A percentile compares a stretch with the other conserved stretches of the same genome.
Evolutionary conservation across 257 asterid species (phyloP).

Genomic region (Solanum verrucosum): DNA sequence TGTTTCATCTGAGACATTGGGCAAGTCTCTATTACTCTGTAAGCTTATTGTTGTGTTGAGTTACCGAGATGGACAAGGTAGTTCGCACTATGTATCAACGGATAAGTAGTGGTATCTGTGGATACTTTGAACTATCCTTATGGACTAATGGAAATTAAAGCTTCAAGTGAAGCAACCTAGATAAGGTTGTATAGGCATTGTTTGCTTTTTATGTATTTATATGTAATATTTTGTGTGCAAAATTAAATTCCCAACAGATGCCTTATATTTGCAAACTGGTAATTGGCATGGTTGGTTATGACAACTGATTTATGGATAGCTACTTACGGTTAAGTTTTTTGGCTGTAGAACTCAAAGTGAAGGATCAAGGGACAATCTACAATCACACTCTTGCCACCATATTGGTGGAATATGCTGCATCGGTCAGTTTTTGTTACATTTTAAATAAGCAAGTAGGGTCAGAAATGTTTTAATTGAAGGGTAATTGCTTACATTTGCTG

Average conservation of each 20-base stretch:
- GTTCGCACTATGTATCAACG: not conserved
- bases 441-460: not conserved
- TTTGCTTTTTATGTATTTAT: not conserved
- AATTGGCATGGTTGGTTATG: not conserved
- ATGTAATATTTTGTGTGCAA: not conserved
- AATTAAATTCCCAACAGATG: not conserved
- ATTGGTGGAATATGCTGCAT: constrained; percentile 88
- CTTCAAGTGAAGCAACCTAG: not conserved
- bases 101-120: not conserved
- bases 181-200: not conserved
- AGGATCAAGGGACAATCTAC: constrained; percentile 27
- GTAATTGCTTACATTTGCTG: not conserved
- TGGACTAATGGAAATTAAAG: not conserved
- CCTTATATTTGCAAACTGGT: not conserved
- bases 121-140: not conserved
- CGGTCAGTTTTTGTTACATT: constrained; percentile 40
- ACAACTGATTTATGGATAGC: not conserved
- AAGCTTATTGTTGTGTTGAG: not conserved
- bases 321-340: not conserved
- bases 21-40: not conserved
- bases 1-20: not conserved
- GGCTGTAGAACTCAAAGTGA: constrained; percentile 55
- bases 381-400: constrained; percentile 78
- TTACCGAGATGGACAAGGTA: not conserved
- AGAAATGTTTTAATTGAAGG: not conserved